These are phyloP conservation scores for Conidiobolus incongruus DNA, from an alignment of 371 early-diverging fungal genomes.

Conservation along the genomic window DNA sequence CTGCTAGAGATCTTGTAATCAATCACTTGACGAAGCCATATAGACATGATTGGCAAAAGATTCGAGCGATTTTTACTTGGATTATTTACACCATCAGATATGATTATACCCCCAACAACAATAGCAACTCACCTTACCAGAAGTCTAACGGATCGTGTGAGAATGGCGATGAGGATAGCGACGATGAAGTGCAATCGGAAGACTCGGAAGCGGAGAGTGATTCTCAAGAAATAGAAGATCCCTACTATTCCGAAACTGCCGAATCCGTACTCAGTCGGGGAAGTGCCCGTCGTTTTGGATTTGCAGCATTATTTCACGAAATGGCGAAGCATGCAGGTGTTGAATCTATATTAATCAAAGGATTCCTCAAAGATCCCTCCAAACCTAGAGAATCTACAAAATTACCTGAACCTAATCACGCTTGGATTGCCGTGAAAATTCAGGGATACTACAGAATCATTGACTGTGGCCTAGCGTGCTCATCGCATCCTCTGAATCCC, in stretches of 20 bases:
- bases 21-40: too few relatives aligned
- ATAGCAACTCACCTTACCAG: background rate
- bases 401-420: too few relatives aligned
- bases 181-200: background rate
- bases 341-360: too few relatives aligned
- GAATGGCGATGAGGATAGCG: background rate
- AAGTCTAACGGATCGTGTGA: too few relatives aligned
- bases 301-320: conserved; percentile 26
- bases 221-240: background rate
- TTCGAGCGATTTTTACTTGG: conserved; percentile 2
- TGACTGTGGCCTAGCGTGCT: conserved; percentile 27
- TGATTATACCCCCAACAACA: background rate
- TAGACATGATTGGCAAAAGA: too few relatives aligned
- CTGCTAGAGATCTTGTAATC: too few relatives aligned
- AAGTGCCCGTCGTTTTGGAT: conserved; percentile 8
- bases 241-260: too few relatives aligned
- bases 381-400: too few relatives aligned
- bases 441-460: conserved; percentile 32
- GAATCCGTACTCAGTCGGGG: too few relatives aligned
- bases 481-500: conserved; percentile 11
- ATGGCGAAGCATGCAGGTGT: conserved; percentile 30
- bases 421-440: too few relatives aligned
- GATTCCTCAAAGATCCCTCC: too few relatives aligned
- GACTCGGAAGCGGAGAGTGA: background rate
- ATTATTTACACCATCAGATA: background rate